These are phyloP conservation scores for Persicaria maculosa DNA, from an alignment of 148 eudicot genomes.

Conservation along the genomic window DNA sequence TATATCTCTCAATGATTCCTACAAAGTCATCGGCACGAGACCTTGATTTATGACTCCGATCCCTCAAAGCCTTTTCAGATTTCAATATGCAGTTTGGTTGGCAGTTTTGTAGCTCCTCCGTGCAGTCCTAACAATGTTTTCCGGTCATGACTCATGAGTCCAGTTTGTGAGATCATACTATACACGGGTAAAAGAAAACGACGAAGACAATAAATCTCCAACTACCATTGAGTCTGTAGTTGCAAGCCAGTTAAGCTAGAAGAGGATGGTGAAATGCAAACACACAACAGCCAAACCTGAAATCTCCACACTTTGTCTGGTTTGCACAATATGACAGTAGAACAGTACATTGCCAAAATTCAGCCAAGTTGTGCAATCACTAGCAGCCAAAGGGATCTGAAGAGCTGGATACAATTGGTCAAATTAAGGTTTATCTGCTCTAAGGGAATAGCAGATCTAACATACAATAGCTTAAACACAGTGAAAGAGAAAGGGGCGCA, in stretches of 20 bases:
- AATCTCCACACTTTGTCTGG: neutral
- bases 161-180: neutral
- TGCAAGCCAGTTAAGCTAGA: constrained; percentile 48
- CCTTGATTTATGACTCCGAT: constrained; percentile 29
- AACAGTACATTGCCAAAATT: neutral
- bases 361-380: neutral
- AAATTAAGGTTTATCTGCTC: neutral
- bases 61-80: constrained; percentile 44
- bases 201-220: constrained; percentile 1
- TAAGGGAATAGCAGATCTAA: neutral
- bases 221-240: constrained; percentile 45
- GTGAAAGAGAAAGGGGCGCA: neutral
- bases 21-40: constrained; percentile 31
- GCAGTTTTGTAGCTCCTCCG: constrained; percentile 61
- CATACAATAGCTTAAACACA: neutral
- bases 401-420: neutral
- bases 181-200: neutral
- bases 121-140: constrained; percentile 43
- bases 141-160: constrained; percentile 25
- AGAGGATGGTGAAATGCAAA: constrained; percentile 41
- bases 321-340: neutral
- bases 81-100: constrained; percentile 44
- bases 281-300: constrained; percentile 69
- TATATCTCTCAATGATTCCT: constrained; percentile 42
- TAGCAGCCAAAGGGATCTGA: neutral